Base-by-base conservation (phyloP, 257 asterid species). In the Nicotiana otophora region DNA sequence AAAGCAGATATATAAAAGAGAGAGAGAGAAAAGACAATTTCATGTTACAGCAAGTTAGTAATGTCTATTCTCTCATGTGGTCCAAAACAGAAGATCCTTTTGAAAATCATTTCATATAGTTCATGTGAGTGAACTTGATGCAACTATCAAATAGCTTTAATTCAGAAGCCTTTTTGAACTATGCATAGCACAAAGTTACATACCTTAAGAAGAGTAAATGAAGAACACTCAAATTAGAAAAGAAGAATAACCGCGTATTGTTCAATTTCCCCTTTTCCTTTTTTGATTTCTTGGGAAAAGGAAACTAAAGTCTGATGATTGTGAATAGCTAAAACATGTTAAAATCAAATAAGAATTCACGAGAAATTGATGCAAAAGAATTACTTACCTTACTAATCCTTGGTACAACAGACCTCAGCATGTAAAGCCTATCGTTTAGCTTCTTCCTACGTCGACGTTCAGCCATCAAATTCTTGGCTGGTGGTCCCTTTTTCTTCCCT, bases 381-480 rank as follows among this genome's bases (percentile, higher is more conserved):
- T 51, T 53, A 2, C 78, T 81, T 89, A 96, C 99, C 99, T 94
- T 96, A 89, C 99, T 96, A 85, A 96, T 96, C 84, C 93, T 96
- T 23, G 98, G 98, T 66, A 94, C 98, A 33, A 93, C 97, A 30
- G 97, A 94, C 88, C 98, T 90, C 84, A 96, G 81, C 97, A 90
- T 89, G 97, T 93, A 92, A 33, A 96, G 97, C 87, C 98, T 89
- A 83, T 96, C 99, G 84, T 96, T 96, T 82, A 96, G 98, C 93
- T 96, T 96, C 91, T 96, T 92, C 88, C 99, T 77, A 80, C 99
- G 90, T 39, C 98, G 93, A 79, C 99, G 85, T 76, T 96, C 99
- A 3, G 99, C 98, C 99, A 94, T 96, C 92, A 94, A 81, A 86
- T 93, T 94, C 92, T 96, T 96, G 4, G 98, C 99, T 65, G 99